A percentile compares a stretch with the other conserved stretches of the same genome.
phyloP scores from a whole-genome alignment of 2,329 filamentous ascomycete species.

The Sclerotinia borealis region DNA sequence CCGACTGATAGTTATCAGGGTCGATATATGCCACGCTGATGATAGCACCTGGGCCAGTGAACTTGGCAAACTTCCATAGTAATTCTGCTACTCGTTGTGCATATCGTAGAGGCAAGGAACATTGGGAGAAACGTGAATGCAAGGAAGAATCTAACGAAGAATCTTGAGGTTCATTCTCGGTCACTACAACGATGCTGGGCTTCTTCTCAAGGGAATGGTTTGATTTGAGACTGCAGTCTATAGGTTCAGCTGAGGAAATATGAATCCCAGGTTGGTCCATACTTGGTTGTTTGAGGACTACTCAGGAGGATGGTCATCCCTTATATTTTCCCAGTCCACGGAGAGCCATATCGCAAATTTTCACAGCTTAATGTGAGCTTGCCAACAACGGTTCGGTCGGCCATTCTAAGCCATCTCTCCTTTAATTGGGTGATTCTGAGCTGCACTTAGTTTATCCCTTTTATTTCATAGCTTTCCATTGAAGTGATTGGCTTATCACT shows the following conservation, averaged over 20 bases:
- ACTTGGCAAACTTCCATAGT: constrained; percentile 36
- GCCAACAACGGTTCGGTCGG: too few relatives aligned
- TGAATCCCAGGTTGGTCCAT: neutral
- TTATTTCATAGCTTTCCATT: too few relatives aligned
- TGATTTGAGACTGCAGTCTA: neutral
- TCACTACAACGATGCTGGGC: neutral
- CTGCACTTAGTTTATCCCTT: too few relatives aligned
- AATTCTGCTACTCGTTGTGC: neutral
- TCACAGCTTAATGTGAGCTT: neutral
- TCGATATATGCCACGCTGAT: constrained; percentile 34
- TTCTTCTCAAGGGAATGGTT: neutral
- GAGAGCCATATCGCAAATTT: neutral
- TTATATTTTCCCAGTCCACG: too few relatives aligned
- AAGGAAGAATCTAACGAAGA: neutral
- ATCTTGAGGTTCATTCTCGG: neutral
- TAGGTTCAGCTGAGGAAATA: neutral
- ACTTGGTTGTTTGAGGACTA: neutral
- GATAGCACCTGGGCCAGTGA: constrained; percentile 42
- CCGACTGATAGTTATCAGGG: constrained; percentile 48
- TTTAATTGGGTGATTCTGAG: too few relatives aligned
- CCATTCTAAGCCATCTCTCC: too few relatives aligned
- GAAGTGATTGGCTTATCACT: too few relatives aligned
- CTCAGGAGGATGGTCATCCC: too few relatives aligned
- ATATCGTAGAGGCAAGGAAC: neutral
- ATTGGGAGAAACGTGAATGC: neutral